Evolutionary conservation across 805 yeast genomes (phyloP).

Genomic region (Candida pseudofarinosa): DNA sequence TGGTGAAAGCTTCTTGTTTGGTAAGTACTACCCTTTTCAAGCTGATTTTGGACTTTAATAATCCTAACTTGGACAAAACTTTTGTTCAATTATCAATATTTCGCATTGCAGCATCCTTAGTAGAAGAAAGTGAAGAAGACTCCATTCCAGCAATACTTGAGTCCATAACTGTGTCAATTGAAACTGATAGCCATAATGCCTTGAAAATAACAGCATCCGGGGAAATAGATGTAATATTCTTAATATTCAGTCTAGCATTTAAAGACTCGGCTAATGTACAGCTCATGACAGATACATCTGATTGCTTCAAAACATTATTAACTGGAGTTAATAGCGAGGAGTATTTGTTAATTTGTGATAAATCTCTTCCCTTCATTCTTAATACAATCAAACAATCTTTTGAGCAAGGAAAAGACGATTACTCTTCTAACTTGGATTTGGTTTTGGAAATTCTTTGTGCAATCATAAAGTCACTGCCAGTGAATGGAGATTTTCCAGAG

Average conservation of each 20-base stretch:
- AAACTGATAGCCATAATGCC: constrained; percentile 26
- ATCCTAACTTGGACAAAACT: constrained; percentile 5
- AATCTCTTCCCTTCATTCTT: constrained; percentile 49
- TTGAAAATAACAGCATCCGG: constrained; percentile 12
- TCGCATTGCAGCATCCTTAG: constrained; percentile 40
- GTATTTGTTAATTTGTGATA: constrained; percentile 46
- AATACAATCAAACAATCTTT: constrained; percentile 29
- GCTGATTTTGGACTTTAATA: constrained; percentile 19
- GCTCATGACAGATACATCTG: constrained; percentile 61
- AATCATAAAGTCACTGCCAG: constrained; percentile 45
- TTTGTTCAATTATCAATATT: constrained; percentile 32
- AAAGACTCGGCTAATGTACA: constrained; percentile 76
- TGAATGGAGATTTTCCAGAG: constrained; percentile 25
- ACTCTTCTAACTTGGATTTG: constrained; percentile 56
- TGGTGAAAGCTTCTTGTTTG: constrained; percentile 31
- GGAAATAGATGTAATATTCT: constrained; percentile 39
- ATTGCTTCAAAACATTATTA: constrained; percentile 62
- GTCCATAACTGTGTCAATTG: constrained; percentile 55
- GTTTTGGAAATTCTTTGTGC: constrained; percentile 54
- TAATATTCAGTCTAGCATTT: constrained; percentile 62
- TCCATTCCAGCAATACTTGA: constrained; percentile 72
- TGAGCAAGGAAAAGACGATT: constrained; percentile 35
- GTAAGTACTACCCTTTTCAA: constrained; percentile 53
- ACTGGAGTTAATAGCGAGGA: constrained; percentile 39
- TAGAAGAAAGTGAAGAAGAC: constrained; percentile 72